Percentiles rank a stretch among this genome's conserved stretches.
Conservation (phyloP, 2,329 filamentous ascomycete species). For the Neonectria sp. region DNA sequence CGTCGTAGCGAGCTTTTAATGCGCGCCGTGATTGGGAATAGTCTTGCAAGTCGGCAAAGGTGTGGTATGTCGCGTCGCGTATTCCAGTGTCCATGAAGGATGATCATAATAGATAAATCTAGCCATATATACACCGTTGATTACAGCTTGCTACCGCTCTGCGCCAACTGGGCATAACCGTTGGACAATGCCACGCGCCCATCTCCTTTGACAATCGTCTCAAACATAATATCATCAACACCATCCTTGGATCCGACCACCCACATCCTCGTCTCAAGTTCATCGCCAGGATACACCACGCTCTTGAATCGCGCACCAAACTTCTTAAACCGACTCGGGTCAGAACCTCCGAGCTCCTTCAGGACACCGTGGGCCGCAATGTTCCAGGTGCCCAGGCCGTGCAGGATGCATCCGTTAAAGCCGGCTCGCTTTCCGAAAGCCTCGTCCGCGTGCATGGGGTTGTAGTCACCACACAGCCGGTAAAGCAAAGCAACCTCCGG, state of each 20-base stretch:
- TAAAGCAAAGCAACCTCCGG: constrained; percentile 59
- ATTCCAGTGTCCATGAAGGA: background rate
- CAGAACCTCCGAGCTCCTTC: constrained; percentile 56
- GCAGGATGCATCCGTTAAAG: constrained; percentile 62
- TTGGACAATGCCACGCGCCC: constrained; percentile 56
- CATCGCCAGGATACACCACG: constrained; percentile 63
- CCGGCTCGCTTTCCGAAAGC: constrained; percentile 58
- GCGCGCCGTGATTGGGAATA: background rate
- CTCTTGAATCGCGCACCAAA: constrained; percentile 62
- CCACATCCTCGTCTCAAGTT: constrained; percentile 61
- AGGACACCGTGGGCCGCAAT: constrained; percentile 61
- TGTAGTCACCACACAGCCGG: constrained; percentile 64
- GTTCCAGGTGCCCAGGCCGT: constrained; percentile 64
- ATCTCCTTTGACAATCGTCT: constrained; percentile 57
- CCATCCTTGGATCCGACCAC: constrained; percentile 51
- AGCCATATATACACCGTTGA: background rate
- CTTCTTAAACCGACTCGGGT: constrained; percentile 57
- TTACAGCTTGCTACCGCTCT: constrained; percentile 48
- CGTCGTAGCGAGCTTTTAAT: background rate
- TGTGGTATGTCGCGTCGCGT: background rate
- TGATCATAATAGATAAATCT: background rate
- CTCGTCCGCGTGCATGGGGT: constrained; percentile 63
- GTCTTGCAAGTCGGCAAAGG: background rate
- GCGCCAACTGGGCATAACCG: constrained; percentile 51
- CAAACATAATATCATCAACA: constrained; percentile 55